Base-by-base conservation (phyloP, 140 eudicot species). In the Oenanthe javanica region DNA sequence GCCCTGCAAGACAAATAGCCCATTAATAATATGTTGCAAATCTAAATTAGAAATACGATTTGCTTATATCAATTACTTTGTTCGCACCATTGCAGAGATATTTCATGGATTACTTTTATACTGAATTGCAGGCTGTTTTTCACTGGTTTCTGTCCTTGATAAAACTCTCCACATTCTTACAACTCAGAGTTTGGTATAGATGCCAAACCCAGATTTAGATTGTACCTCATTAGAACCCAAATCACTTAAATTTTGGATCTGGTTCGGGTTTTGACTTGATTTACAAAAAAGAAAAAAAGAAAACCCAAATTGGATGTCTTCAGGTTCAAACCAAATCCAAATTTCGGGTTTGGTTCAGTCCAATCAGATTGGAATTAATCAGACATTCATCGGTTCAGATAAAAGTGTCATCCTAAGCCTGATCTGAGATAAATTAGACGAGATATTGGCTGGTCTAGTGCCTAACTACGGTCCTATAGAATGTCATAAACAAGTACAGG, bases 1-100 rank as follows among this genome's bases (percentile, higher is more conserved):
- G 93, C 5, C 98, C 98, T 94, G 81, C 74, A 86, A 75, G 79
- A 86, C 69, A 15, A 47, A 0, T 75, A 21, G 36, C 46, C 50
- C 19, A 45, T 21, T 4, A 48, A 23, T 18, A 50, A 40, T 27
- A 57, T 16, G 27, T 31, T 27, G 43, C 73, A 64, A 76, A 77
- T 82, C 27, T 6, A 16, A 21, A 42, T 42, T 55, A 19, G 9
- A 9, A 72, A 9, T n/a, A 47, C 42, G 47, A n/a, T 75, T 75
- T 46, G 21, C 16, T 4, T 13, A 31, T 0, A 47, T 8, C 7
- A 10, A 40, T 38, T 14, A 23, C 19, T 23, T 1, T 19, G 11
- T 25, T 59, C 1, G 21, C 42, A 75, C 16, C 78, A 25, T 48
- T 25, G 43, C 19, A 16, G 21, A 55, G 8, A n/a, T 75, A 13